Conservation (phyloP, 2,329 filamentous ascomycete species). For the Nakataea oryzae region DNA sequence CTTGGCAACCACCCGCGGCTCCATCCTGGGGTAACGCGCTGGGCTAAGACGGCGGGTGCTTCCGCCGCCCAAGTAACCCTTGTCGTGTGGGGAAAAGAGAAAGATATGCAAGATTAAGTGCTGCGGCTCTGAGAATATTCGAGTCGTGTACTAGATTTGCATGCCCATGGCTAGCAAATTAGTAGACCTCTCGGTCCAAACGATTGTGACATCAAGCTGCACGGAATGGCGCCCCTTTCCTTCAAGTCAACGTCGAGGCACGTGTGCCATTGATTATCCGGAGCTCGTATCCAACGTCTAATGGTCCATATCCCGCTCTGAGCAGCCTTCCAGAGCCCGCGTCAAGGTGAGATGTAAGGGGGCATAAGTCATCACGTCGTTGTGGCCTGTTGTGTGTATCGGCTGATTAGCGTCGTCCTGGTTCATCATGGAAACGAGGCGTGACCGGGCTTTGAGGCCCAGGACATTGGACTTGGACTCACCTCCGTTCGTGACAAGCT, state of each 20-base stretch:
- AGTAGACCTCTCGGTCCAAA: neutral
- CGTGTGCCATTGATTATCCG: neutral
- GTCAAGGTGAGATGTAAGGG: constrained; percentile 54
- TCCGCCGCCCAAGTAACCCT: neutral
- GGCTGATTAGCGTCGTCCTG: neutral
- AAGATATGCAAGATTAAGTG: neutral
- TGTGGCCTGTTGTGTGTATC: constrained; percentile 47
- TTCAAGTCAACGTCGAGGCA: neutral
- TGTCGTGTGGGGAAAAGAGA: neutral
- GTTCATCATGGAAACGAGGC: neutral
- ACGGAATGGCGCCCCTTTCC: neutral
- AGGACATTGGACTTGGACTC: constrained; percentile 11
- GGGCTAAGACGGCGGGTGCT: neutral
- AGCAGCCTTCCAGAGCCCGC: constrained; percentile 44
- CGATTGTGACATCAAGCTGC: neutral
- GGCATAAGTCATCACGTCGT: constrained; percentile 55
- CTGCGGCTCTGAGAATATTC: neutral
- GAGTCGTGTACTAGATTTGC: neutral
- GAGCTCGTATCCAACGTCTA: neutral
- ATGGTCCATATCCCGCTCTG: neutral
- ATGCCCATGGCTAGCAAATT: neutral
- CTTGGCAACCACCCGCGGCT: too few relatives aligned
- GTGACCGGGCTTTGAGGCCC: neutral
- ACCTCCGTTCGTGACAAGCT: constrained; percentile 46
- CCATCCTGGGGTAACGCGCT: too few relatives aligned